Base-by-base conservation (phyloP, 164 flowering plant genomes). In the Berberis vulgaris region DNA sequence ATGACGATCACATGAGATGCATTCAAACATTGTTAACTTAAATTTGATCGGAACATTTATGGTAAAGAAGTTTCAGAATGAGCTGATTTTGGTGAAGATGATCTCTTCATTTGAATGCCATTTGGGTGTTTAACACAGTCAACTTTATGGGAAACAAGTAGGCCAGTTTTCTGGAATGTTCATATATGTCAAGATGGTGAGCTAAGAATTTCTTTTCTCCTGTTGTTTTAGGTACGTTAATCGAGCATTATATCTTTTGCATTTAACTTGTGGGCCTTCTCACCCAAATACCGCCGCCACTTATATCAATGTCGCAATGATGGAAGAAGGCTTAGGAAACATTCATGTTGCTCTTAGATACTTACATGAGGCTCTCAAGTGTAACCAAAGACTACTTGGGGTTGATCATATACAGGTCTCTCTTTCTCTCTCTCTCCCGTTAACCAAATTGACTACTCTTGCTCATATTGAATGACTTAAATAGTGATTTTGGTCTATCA, bases 201-300 rank as follows among this genome's bases (percentile, higher is more conserved):
- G 46, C 52, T 61, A 52, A 58, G 42, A 38, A 26, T 12, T 59
- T 45, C n/a, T 60, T 26, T 59, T 46, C 43, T 54, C 52, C 44
- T 45, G 60, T 64, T 44, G 59, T 62, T 69, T 55, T 71, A 89
- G 98, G 83, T 92, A 92, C 73, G 98, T 92, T 56, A 92, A 89
- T 65, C 96, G 98, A 41, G 96, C 98, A 38, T 65, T 92, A 62
- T 92, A 86, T 80, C 96, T 92, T 63, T 74, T 92, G 71, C 98
- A 92, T 73, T 72, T 92, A 44, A 92, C 95, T 6, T 92, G 96
- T 67, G 98, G 98, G 10, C 89, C 92, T 40, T 86, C 98, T 54
- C 98, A 91, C 72, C 98, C 98, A 72, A 89, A 91, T 49, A 91
- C 98, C 43, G 98, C 98, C 73, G 98, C 98, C 57, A 91, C 98